A percentile compares a stretch with the other conserved stretches of the same genome.
These are phyloP conservation scores for Penicillium ochrochloron DNA, from an alignment of 495 filamentous ascomycete species.

Conservation along the genomic window DNA sequence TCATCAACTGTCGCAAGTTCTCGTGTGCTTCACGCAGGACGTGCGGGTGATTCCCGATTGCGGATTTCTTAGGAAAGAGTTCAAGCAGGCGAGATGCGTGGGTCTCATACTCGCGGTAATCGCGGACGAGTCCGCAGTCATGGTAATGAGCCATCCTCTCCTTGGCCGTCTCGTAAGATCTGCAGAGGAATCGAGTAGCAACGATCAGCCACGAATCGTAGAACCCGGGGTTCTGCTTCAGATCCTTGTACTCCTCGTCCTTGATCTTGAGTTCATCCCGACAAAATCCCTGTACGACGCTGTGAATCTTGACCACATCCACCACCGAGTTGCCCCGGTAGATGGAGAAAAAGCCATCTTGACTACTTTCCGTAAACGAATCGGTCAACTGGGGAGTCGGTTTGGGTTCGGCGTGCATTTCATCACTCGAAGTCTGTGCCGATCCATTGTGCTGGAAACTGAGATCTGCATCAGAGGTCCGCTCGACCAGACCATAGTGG, in stretches of 20 bases:
- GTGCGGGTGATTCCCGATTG: constrained; percentile 34
- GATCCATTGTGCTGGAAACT: constrained; percentile 45
- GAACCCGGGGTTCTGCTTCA: constrained; percentile 30
- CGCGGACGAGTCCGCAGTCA: constrained; percentile 65
- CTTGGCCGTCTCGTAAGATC: constrained; percentile 65
- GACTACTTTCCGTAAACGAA: constrained; percentile 53
- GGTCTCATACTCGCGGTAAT: constrained; percentile 71
- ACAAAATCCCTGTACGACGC: constrained; percentile 80
- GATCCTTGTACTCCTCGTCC: constrained; percentile 52
- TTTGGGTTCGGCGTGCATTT: constrained; percentile 28
- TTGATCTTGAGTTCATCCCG: constrained; percentile 65
- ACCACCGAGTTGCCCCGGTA: constrained; percentile 55
- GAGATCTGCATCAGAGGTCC: constrained; percentile 46
- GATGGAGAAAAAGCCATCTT: constrained; percentile 46
- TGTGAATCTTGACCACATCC: constrained; percentile 76
- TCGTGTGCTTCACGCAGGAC: constrained; percentile 46
- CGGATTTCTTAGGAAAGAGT: constrained; percentile 40
- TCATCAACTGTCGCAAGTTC: constrained; percentile 52
- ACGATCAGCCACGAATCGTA: constrained; percentile 66
- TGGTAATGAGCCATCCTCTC: constrained; percentile 59
- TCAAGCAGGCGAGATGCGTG: constrained; percentile 63
- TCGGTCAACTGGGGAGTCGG: constrained; percentile 38
- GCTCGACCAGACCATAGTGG: constrained; percentile 70
- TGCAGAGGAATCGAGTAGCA: constrained; percentile 62
- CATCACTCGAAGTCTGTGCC: constrained; percentile 30